Percentiles rank a stretch among this genome's conserved stretches.
Evolutionary conservation across 768 basidiomycete species (phyloP).

Genomic region (Fomitopsis serialis): DNA sequence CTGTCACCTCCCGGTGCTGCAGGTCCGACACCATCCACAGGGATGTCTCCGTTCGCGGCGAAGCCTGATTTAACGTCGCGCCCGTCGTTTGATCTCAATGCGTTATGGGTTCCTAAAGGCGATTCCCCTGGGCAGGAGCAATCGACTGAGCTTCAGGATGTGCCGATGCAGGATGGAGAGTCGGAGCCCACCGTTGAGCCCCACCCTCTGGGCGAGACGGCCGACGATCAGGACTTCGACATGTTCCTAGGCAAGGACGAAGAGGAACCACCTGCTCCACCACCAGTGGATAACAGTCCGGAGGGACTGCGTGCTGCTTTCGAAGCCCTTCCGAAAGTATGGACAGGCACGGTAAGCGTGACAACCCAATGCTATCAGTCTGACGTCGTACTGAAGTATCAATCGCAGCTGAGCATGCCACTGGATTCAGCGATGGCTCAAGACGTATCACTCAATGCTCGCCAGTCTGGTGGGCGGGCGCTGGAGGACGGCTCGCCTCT

Average conservation of each 20-base stretch:
- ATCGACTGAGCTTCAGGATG: neutral
- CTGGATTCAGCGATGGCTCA: conserved; percentile 66
- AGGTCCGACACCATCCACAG: conserved; percentile 13
- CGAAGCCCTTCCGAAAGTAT: conserved; percentile 56
- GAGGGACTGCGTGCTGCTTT: conserved; percentile 46
- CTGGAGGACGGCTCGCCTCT: conserved; percentile 52
- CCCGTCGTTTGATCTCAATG: conserved; percentile 64
- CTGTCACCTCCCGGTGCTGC: conserved; percentile 22
- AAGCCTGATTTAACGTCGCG: conserved; percentile 39
- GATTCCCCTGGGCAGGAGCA: conserved; percentile 30
- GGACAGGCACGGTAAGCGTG: conserved; percentile 65
- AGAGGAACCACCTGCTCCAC: conserved; percentile 27
- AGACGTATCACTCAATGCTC: conserved; percentile 60
- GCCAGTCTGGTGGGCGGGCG: conserved; percentile 73
- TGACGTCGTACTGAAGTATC: conserved; percentile 11
- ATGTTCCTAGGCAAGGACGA: conserved; percentile 75
- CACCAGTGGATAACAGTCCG: conserved; percentile 16
- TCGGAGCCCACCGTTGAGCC: conserved; percentile 38
- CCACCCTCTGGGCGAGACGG: conserved; percentile 29
- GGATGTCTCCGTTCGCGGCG: conserved; percentile 30
- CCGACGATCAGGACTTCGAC: conserved; percentile 81
- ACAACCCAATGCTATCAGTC: neutral
- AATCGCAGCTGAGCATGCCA: conserved; percentile 68
- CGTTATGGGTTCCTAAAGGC: conserved; percentile 54
- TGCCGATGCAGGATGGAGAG: conserved; percentile 3